Base-by-base conservation (phyloP, 1,284 basidiomycete species). In the Flammula alnicola region DNA sequence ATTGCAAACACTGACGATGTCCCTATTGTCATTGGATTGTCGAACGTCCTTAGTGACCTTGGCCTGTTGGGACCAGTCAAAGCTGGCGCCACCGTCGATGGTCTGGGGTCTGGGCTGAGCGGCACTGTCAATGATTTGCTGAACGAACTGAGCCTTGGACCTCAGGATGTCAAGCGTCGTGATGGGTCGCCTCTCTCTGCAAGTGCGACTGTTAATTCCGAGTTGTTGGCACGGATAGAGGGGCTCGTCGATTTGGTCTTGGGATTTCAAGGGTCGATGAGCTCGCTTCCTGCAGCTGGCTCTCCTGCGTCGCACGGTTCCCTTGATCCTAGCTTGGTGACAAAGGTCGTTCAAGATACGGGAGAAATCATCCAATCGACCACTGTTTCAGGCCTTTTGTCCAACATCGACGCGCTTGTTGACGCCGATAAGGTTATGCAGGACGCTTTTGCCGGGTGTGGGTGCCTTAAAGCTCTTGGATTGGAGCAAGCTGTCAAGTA, bases 1-100 rank as follows among this genome's bases (percentile, higher is more conserved):
- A 31, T 37, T 10, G 33, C 47, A 14, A 31, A 36, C 6, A 9
- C 22, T 6, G 35, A 38, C n/a, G 33, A 51, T 25, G n/a, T 14
- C 17, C 44, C 57, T 5, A 58, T 65, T 40, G 53, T 58, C 11
- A 44, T 64, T 14, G 54, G 62, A n/a, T 39, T 65, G 19, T 53
- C 59, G 19, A 41, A 53, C 29, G 49, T 67, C n/a, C 52, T 68
- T 11, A 40, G 55, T 9, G 40, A 47, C 16, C 57, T 64, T 37
- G 62, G 61, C 14, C 44, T 67, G 26, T 47, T 54, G 22, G 44
- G 48, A 4, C 47, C 39, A 17, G 51, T 63, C 3, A 55, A 63
- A 20, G 54, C 58, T 27, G 39, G 47, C 4, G 51, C 60, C 12
- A 39, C 44, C 2, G 46, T 62, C n/a, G 50, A 46, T 39, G 64